Conservation (phyloP, 1,139 yeast species). For the Debaryomycetaceae sp. region DNA sequence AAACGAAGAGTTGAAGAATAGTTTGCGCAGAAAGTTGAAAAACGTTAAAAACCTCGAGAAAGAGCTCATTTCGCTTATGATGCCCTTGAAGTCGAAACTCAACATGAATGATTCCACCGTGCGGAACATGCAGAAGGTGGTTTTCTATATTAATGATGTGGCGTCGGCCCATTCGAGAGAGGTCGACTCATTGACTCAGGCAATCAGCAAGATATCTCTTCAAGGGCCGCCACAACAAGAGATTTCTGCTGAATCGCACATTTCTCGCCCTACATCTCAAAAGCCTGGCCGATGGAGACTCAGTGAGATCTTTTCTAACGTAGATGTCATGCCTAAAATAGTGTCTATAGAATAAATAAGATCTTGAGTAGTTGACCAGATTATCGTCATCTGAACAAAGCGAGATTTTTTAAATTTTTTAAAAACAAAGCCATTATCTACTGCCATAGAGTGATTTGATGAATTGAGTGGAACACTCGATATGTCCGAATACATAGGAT, state of each 20-base stretch:
- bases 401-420: too few relatives aligned
- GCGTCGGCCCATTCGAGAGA: conserved; percentile 11
- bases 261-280: not conserved
- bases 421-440: not conserved
- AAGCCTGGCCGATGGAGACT: not conserved
- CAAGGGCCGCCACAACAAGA: not conserved
- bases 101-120: conserved; percentile 11
- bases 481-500: conserved; percentile 27
- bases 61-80: conserved; percentile 15
- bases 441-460: not conserved
- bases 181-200: conserved; percentile 11
- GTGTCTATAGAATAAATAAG: not conserved
- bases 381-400: too few relatives aligned
- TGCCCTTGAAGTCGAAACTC: conserved; percentile 24
- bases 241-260: not conserved
- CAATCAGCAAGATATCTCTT: conserved; percentile 2
- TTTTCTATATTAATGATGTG: conserved; percentile 20
- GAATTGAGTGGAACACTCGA: not conserved
- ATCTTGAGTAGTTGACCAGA: not conserved
- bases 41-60: conserved; percentile 16
- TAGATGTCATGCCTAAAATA: not conserved
- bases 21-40: conserved; percentile 17
- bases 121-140: conserved; percentile 18
- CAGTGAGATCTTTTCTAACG: not conserved
- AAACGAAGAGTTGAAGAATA: conserved; percentile 15